Evolutionary conservation across 257 asterid genomes (phyloP), one percentile per base, ranked within the genome.

Genomic region (Salvia rosmarinus): DNA sequence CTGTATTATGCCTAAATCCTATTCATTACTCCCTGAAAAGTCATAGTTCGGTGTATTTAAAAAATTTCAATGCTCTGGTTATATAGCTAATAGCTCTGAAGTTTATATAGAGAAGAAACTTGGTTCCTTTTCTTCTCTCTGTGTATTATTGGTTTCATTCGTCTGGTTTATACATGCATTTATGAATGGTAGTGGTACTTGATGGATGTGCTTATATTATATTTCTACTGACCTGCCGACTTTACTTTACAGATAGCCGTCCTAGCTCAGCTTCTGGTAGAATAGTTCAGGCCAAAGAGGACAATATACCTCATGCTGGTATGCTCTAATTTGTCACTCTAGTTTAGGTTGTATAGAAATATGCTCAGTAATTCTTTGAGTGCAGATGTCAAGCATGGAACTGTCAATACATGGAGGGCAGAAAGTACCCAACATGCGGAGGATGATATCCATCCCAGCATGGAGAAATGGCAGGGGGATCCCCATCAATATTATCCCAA

Each of bases 381-480:
- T 77, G 83, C 90, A 91, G 98, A 88, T 82, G 72, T 68, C 49
- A 81, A 78, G 3, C 68, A 47, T 73, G 93, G 84, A 82, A 54
- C 81, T 60, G 84, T 79, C 63, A 79, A 80, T 68, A 64, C 82
- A 37, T 83, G 90, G 97, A 91, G 82, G 65, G 83, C 82, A 40
- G 95, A 89, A 63, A 83, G 81, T 57, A 71, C 89, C 64, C 84
- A 50, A 61, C 67, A 64, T 77, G 75, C 78, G 14, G 95, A 85
- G 71, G 91, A 91, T 75, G 87, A 85, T 35, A 65, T 64, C 56
- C 86, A 58, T 40, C 90, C 80, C 42, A 77, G 80, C 80, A 71
- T 78, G 83, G 87, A 84, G 78, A 88, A 83, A 68, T 88, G 99
- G 98, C 96, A 82, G 52, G 92, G 85, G 77, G 96, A 88, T 70